Percentiles rank a stretch among this genome's conserved stretches.
These are phyloP conservation scores for Alternaria triticimaculans DNA, from an alignment of 2,329 filamentous ascomycete species.

Conservation along the genomic window DNA sequence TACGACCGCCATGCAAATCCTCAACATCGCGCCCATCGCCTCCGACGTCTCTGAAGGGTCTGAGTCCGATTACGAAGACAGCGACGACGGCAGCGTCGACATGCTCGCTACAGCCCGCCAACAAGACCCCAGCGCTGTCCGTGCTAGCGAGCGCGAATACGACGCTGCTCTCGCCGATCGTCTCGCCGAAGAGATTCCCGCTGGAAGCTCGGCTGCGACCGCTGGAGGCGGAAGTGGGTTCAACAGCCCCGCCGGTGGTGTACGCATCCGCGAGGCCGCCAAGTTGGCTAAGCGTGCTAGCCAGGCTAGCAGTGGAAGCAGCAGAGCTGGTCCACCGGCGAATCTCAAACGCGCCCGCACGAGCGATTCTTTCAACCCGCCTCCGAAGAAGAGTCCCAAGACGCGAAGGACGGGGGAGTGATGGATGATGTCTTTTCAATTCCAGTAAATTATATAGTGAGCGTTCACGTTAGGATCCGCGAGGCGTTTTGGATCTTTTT, in stretches of 20 bases:
- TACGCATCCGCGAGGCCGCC: neutral
- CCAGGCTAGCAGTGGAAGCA: slow-evolving; percentile 16
- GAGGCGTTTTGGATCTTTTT: neutral
- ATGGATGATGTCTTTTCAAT: neutral
- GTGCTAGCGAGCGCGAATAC: slow-evolving; percentile 54
- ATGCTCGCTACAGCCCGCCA: slow-evolving; percentile 54
- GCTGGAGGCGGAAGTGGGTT: slow-evolving; percentile 58
- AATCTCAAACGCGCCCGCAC: slow-evolving; percentile 26
- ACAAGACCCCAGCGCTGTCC: slow-evolving; percentile 51
- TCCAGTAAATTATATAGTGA: neutral
- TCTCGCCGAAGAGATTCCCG: slow-evolving; percentile 56
- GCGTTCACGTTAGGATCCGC: neutral
- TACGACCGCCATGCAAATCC: slow-evolving; percentile 35
- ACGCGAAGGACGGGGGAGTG: neutral
- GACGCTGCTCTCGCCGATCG: slow-evolving; percentile 56
- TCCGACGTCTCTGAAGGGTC: slow-evolving; percentile 9
- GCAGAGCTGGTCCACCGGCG: slow-evolving; percentile 17
- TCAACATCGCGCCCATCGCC: slow-evolving; percentile 31
- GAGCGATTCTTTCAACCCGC: slow-evolving; percentile 8
- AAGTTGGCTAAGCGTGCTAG: neutral
- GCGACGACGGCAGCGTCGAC: slow-evolving; percentile 51
- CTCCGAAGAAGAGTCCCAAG: slow-evolving; percentile 8
- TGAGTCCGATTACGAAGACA: slow-evolving; percentile 35
- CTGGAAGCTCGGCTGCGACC: slow-evolving; percentile 57
- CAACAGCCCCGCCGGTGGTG: slow-evolving; percentile 45